Evolutionary conservation across 75 land plant species (phyloP).

Genomic region (Gnetum montanum): DNA sequence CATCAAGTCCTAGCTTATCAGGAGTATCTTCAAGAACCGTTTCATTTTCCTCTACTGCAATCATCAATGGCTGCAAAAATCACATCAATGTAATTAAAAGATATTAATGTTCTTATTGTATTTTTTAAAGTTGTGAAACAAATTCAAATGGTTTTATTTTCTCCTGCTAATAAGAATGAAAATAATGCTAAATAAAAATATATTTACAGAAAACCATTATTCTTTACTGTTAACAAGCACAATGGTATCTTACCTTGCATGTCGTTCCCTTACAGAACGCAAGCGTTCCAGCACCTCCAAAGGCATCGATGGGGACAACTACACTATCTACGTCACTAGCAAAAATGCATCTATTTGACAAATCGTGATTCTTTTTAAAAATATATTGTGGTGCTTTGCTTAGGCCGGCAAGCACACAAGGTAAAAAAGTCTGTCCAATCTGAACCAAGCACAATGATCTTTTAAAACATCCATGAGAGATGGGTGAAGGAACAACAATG

Average conservation of each 20-base stretch:
- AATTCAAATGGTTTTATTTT: no score
- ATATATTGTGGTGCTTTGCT: constrained; percentile 86
- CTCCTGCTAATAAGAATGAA: no score
- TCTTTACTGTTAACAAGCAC: no score
- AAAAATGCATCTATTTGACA: constrained; percentile 30
- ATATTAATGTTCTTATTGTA: background rate
- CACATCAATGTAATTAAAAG: background rate
- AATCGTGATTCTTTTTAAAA: constrained; percentile 7
- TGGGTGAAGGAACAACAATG: background rate
- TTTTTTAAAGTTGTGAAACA: no score
- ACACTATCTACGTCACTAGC: constrained; percentile 86
- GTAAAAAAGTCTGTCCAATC: constrained; percentile 92
- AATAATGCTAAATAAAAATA: no score
- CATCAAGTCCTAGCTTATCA: constrained; percentile 63
- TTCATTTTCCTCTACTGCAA: constrained; percentile 84
- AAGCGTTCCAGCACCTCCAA: constrained; percentile 83
- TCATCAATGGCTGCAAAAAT: constrained; percentile 63
- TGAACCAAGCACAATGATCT: constrained; percentile 15
- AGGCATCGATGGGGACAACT: constrained; percentile 80
- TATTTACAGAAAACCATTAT: no score
- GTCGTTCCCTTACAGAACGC: constrained; percentile 54
- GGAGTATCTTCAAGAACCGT: constrained; percentile 87
- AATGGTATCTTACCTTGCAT: constrained; percentile 29
- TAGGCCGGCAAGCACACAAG: constrained; percentile 91
- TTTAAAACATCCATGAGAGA: background rate